Conservation (phyloP, 2,329 filamentous ascomycete species). For the Aspergillus brasiliensis region DNA sequence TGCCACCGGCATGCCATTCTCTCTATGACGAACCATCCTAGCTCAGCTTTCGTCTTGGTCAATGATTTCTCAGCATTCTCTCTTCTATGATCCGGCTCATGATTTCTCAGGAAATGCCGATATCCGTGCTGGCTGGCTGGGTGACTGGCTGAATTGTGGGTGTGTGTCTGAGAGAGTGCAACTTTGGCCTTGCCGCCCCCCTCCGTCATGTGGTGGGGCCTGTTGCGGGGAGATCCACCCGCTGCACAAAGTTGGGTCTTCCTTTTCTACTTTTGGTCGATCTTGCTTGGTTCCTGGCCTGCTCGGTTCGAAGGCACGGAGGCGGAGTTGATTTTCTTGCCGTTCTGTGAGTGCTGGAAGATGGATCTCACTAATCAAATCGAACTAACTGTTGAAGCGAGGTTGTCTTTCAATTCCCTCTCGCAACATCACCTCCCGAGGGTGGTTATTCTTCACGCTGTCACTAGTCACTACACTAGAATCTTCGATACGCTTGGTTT, state of each 20-base stretch:
- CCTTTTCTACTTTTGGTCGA: background rate
- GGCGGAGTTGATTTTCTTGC: background rate
- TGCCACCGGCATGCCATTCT: too few species aligned
- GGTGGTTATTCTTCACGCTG: too few species aligned
- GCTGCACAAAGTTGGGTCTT: background rate
- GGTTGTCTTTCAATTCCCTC: too few species aligned
- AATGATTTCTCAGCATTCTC: background rate
- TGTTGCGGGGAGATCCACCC: slow-evolving; percentile 25
- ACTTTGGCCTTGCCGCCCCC: background rate
- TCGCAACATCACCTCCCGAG: too few species aligned
- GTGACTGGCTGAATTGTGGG: background rate
- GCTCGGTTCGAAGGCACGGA: background rate
- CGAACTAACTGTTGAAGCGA: too few species aligned
- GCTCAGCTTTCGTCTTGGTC: background rate
- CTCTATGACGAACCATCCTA: background rate
- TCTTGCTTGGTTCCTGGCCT: background rate
- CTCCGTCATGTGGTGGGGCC: slow-evolving; percentile 22
- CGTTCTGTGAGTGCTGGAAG: background rate
- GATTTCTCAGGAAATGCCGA: slow-evolving; percentile 16
- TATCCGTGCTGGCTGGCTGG: background rate
- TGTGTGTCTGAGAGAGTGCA: too few species aligned
- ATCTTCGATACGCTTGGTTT: background rate
- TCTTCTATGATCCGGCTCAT: background rate
- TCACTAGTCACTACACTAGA: background rate
- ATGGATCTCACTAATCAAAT: too few species aligned